phyloP scores from a whole-genome alignment of 768 basidiomycete species.

The Amanita jacksonii region DNA sequence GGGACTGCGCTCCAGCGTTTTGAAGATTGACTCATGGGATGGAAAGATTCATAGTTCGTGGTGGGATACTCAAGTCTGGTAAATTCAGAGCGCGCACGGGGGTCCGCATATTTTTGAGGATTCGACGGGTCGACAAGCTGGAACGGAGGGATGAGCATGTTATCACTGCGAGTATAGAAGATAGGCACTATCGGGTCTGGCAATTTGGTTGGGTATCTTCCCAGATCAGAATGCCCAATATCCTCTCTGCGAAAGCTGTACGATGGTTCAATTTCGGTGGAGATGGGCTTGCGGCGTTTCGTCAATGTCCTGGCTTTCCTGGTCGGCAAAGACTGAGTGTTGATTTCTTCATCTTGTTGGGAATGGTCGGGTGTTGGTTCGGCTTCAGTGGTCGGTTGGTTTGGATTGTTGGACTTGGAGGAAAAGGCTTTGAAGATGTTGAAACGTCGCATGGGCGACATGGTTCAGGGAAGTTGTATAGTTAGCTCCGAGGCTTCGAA shows the following conservation, averaged over 20 bases:
- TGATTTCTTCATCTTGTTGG: not conserved
- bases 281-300: not conserved
- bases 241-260: conserved; percentile 4
- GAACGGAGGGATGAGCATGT: too few species aligned
- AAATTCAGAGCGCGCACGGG: not conserved
- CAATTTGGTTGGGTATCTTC: conserved; percentile 2
- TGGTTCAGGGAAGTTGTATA: too few species aligned
- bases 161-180: not conserved
- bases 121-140: not conserved
- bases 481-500: too few species aligned
- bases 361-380: not conserved
- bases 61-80: conserved; percentile 4
- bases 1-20: conserved; percentile 26
- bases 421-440: conserved; percentile 18
- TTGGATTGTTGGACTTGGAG: not conserved
- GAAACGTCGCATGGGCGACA: conserved; percentile 16
- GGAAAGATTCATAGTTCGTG: conserved; percentile 6
- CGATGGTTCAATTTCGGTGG: not conserved
- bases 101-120: not conserved
- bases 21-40: conserved; percentile 9
- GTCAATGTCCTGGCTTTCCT: conserved; percentile 4
- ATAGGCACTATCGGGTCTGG: conserved; percentile 1
- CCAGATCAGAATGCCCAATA: conserved; percentile 2
- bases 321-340: not conserved
- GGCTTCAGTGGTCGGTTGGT: not conserved